phyloP scores from a whole-genome alignment of 495 filamentous ascomycete species.

The Tuber melanosporum region DNA sequence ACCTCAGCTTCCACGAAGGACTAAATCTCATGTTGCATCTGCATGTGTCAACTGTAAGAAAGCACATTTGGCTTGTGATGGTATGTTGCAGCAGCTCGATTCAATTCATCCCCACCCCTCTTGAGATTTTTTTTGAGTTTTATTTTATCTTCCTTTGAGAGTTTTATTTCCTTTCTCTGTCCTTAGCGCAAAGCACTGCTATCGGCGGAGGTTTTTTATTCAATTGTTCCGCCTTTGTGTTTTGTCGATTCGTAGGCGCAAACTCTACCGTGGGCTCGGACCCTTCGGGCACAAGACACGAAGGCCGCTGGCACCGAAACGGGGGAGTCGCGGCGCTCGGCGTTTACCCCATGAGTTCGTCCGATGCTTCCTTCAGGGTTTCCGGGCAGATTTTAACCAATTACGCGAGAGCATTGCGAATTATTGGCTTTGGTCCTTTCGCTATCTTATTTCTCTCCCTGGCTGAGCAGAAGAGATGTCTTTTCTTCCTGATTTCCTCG shows the following conservation, averaged over 20 bases:
- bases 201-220: not conserved
- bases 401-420: slow-evolving; percentile 17
- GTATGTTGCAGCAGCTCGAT: slow-evolving; percentile 49
- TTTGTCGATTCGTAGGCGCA: slow-evolving; percentile 21
- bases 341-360: slow-evolving; percentile 38
- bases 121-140: slow-evolving; percentile 19
- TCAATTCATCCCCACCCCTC: slow-evolving; percentile 40
- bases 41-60: slow-evolving; percentile 97
- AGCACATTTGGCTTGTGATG: slow-evolving; percentile 79
- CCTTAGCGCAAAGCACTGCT: not conserved
- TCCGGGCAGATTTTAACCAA: slow-evolving; percentile 30
- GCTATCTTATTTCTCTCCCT: slow-evolving; percentile 19
- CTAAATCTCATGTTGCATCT: slow-evolving; percentile 92
- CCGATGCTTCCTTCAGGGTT: slow-evolving; percentile 28
- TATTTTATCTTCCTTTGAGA: slow-evolving; percentile 9
- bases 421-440: slow-evolving; percentile 25
- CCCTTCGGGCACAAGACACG: slow-evolving; percentile 17
- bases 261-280: slow-evolving; percentile 26
- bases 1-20: slow-evolving; percentile 66
- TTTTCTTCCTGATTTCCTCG: slow-evolving; percentile 20
- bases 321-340: slow-evolving; percentile 20
- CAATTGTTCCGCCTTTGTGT: not conserved
- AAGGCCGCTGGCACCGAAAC: slow-evolving; percentile 7
- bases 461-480: slow-evolving; percentile 14
- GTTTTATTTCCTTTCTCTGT: not conserved